Conservation (phyloP, 768 basidiomycete species). For the Boletus vinaceobasis region DNA sequence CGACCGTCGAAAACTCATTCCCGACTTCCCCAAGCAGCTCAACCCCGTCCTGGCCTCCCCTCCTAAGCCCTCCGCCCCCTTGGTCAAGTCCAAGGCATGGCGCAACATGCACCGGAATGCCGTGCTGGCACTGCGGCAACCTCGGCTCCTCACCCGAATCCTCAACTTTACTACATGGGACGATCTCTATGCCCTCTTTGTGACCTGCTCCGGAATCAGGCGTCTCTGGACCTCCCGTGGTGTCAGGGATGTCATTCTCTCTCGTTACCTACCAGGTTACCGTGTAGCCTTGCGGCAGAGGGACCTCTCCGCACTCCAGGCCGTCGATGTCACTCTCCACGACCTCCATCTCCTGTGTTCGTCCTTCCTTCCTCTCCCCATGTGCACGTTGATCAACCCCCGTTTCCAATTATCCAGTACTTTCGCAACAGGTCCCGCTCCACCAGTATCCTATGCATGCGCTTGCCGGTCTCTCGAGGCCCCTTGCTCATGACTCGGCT, state of each 20-base stretch:
- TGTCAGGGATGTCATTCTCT: slow-evolving; percentile 39
- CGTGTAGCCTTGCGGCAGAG: slow-evolving; percentile 39
- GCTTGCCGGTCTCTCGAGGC: slow-evolving; percentile 46
- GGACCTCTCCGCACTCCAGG: slow-evolving; percentile 39
- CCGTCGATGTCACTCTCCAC: slow-evolving; percentile 50
- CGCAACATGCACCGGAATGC: slow-evolving; percentile 27
- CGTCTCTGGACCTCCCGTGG: slow-evolving; percentile 30
- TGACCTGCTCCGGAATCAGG: slow-evolving; percentile 35
- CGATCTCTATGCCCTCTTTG: slow-evolving; percentile 40
- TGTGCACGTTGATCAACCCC: slow-evolving; percentile 3
- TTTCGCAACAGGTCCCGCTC: slow-evolving; percentile 61
- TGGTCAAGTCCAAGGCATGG: slow-evolving; percentile 22
- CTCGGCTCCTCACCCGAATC: slow-evolving; percentile 33
- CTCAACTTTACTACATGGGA: slow-evolving; percentile 34
- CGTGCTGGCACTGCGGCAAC: slow-evolving; percentile 30
- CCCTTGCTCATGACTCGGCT: slow-evolving; percentile 26
- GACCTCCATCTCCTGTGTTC: slow-evolving; percentile 66
- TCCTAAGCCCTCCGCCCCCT: slow-evolving; percentile 3
- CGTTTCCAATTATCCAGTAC: slow-evolving; percentile 39
- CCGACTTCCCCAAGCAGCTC: neutral
- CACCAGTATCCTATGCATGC: slow-evolving; percentile 73
- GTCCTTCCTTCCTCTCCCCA: slow-evolving; percentile 30
- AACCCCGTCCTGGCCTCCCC: neutral
- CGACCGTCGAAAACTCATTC: neutral
- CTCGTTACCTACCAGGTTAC: slow-evolving; percentile 58